Evolutionary conservation across 75 land plant genomes (phyloP), one percentile per base, ranked within the genome.

Genomic region (Cunninghamia lanceolata): DNA sequence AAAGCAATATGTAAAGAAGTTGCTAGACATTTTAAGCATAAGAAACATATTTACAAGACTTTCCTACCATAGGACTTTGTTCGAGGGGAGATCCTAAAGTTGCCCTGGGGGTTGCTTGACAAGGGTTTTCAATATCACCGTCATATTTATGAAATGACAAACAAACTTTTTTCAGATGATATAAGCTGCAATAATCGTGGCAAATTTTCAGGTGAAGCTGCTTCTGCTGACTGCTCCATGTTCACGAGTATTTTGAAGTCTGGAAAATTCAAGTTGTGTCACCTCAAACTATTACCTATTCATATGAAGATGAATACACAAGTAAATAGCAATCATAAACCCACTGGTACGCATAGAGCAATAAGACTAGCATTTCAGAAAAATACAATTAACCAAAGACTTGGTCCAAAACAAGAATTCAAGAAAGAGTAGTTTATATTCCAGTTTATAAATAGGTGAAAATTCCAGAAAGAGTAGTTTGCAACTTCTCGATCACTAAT

Each of bases 81-180:
- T 80, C 50, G n/a, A 13, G 46, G 8, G 50, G 47, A 45, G 25
- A 28, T 80, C 30, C 50, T 80, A 13, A 80, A 7, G 82, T 80
- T 80, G 13, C 32, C 82, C 45, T 80, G 52, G 50, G 50, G 46
- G 32, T 42, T n/a, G 50, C 47, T 80, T 80, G 82, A 45, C 25
- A n/a, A 45, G 50, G 82, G 15, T 80, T 80, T 45, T 45, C 50
- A 43, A 80, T 43, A 17, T 80, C 50, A 43, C 47, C 13, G 4
- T 80, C 82, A 25, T 45, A 80, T 43, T 45, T 80, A 43, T 80
- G 50, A 80, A 80, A 80, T 45, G 46, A 25, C n/a, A n/a, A n/a
- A 42, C 40, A 45, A 4, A 43, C 52, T 80, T 25, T 25, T 45
- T 80, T 80, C 82, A 80, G 52, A 43, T 80, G 82, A 80, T 40